Conservation (phyloP, 441 rosid genomes). For the Populus hybrid region DNA sequence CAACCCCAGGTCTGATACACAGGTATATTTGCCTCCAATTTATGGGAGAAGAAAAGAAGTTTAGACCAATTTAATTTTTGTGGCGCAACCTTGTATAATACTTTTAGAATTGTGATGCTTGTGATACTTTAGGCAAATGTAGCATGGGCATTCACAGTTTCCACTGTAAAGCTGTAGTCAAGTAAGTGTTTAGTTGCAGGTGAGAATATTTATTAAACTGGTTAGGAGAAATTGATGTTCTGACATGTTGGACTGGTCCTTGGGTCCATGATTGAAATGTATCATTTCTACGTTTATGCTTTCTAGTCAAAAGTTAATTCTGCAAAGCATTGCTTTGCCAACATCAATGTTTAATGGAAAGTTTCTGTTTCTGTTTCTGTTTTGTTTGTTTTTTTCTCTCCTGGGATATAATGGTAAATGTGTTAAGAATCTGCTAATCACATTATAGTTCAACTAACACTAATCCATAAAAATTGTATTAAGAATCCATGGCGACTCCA, state of each 20-base stretch:
- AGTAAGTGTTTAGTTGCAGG: slow-evolving; percentile 28
- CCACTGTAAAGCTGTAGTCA: slow-evolving; percentile 43
- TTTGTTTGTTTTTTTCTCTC: neutral
- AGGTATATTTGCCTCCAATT: slow-evolving; percentile 9
- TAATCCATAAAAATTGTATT: no score
- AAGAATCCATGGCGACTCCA: no score
- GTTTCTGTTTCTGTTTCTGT: neutral
- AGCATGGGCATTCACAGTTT: slow-evolving; percentile 15
- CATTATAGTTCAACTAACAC: neutral
- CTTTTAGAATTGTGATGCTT: neutral
- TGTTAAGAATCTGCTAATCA: neutral
- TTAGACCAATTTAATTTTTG: slow-evolving; percentile 5
- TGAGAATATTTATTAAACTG: slow-evolving; percentile 32
- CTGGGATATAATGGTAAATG: neutral
- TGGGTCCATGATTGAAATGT: slow-evolving; percentile 26
- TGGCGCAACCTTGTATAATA: slow-evolving; percentile 12
- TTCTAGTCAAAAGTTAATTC: neutral
- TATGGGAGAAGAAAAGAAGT: slow-evolving; percentile 9
- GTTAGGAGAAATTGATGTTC: slow-evolving; percentile 19
- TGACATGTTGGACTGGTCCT: slow-evolving; percentile 25
- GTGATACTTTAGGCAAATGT: slow-evolving; percentile 1
- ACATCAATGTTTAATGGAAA: neutral
- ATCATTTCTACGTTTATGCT: slow-evolving; percentile 7
- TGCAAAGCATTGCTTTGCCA: neutral
- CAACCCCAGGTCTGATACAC: slow-evolving; percentile 2